Base-by-base conservation (phyloP, 2,329 filamentous ascomycete genomes). In the Fusarium buxicola region DNA sequence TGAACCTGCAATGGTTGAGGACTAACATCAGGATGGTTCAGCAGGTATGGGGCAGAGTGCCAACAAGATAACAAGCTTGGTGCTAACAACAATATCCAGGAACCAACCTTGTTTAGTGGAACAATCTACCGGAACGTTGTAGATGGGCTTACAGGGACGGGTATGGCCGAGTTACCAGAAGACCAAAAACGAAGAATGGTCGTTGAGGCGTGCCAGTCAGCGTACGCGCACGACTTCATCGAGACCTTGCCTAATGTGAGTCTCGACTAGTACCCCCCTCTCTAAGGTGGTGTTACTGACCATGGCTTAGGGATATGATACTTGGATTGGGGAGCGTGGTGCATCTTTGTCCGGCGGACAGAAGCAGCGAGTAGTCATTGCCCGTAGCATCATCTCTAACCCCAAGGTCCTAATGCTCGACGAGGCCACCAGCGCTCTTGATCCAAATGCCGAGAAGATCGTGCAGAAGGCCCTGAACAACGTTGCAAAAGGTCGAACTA, bases 281-380 rank as follows among this genome's bases (percentile, higher is more conserved):
- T 2, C 5, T 11, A 3, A 2, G 8, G 9, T 2, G 2, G 2
- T 9, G 3, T 24, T 9, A 24, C 45, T 58, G 10, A 64, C n/a
- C 15, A 7, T 7, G 7, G 0, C 4, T 2, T 5, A 78, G 72
- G 84, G 83, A 5, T 90, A 90, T 64, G 79, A 85, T 2, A 89
- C 87, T 0, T 75, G 79, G 18, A 86, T 91, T 5, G 88, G 88
- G 2, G 87, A 90, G 66, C 82, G 83, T 11, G 89, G 88, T 0
- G 84, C 86, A 8, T 87, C 86, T 40, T 76, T 91, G 0, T 89
- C 85, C 6, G 88, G 89, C 8, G 88, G 89, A 2, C 88, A 91
- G 67, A 82, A 87, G 48, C 89, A 91, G 68, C 82, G 88, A 6
- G 80, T 91, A 24, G 84, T 87, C 2, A 90, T 91, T 61, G 88